Evolutionary conservation across 2,329 filamentous ascomycete genomes (phyloP), one percentile per base, ranked within the genome.

Genomic region (Fusarium camptoceras): DNA sequence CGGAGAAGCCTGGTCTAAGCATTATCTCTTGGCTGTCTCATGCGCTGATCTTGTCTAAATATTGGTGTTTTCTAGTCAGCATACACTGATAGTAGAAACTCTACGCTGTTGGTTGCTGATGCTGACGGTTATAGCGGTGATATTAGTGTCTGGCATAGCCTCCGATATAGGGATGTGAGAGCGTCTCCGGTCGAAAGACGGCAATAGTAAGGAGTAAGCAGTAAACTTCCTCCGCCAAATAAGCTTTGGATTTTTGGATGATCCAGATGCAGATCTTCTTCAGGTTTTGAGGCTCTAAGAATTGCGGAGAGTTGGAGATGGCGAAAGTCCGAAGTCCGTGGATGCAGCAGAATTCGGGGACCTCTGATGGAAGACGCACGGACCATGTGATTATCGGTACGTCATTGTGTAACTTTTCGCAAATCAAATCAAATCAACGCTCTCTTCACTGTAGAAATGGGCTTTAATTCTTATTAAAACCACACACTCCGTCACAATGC

Each of bases 391-490:
- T 30, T 55, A 4, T 50, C 64, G 34, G 54, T 73, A 73, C 71
- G 71, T 73, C 71, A 73, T 73, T 47, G 51, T 63, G 70, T 66
- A 60, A 71, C 44, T 65, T 73, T 73, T 73, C 53, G 59, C 54
- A 68, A 62, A 72, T 64, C 54, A 67, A 61, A 72, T 66, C 63
- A 37, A 39, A 39, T 37, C 43, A 61, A 49, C 15, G 39, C 31
- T 42, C 30, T 43, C 49, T 59, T 27, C 14, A 66, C 50, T 34
- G 58, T 61, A 68, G 49, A 64, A 64, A 54, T 39, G 49, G 44
- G 57, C 39, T 44, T 41, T 34, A 22, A 16, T 48, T 20, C 15
- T 39, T 43, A 49, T 55, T 59, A 57, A 65, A 69, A 67, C 46
- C 53, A 37, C 64, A 46, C 61, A 59, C 27, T 60, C 48, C 34